Percentiles rank a stretch among this genome's conserved stretches.
phyloP scores from a whole-genome alignment of 371 early-diverging fungal genomes.

The Circinella umbellata region DNA sequence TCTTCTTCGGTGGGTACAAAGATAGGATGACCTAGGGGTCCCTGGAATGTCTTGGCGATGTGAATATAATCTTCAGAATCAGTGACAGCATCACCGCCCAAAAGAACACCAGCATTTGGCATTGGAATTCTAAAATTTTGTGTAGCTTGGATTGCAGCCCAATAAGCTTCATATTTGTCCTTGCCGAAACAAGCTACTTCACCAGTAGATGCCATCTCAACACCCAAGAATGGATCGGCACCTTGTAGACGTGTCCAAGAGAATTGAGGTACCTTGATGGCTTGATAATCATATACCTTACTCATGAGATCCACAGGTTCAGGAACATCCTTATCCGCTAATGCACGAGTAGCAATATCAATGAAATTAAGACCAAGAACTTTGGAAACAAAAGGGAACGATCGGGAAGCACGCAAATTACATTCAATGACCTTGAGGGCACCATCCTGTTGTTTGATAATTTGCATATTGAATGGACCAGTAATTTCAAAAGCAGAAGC shows the following conservation, averaged over 20 bases:
- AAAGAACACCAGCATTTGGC: slow-evolving; percentile 67
- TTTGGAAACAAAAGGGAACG: slow-evolving; percentile 96
- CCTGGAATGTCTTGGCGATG: slow-evolving; percentile 65
- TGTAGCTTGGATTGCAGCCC: slow-evolving; percentile 79
- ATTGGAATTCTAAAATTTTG: slow-evolving; percentile 83
- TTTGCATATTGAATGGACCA: slow-evolving; percentile 95
- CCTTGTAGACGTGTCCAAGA: slow-evolving; percentile 92
- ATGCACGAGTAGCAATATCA: slow-evolving; percentile 86
- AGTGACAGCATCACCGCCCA: slow-evolving; percentile 77
- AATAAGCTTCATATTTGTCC: slow-evolving; percentile 86
- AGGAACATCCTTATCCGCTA: slow-evolving; percentile 64
- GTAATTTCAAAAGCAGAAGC: slow-evolving; percentile 90
- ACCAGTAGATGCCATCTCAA: slow-evolving; percentile 97
- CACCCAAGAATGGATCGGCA: slow-evolving; percentile 94
- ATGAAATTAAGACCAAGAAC: slow-evolving; percentile 90
- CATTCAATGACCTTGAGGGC: slow-evolving; percentile 94
- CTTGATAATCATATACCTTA: slow-evolving; percentile 69
- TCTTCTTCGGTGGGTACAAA: slow-evolving; percentile 71
- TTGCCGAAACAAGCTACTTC: slow-evolving; percentile 96
- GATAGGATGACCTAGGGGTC: slow-evolving; percentile 69
- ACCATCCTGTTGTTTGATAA: slow-evolving; percentile 66
- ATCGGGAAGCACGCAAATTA: slow-evolving; percentile 93
- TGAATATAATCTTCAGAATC: slow-evolving; percentile 68
- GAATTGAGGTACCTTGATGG: slow-evolving; percentile 94
- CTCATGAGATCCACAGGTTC: slow-evolving; percentile 74